Conservation (phyloP, 2,329 filamentous ascomycete genomes). For the Fusarium verticillioides region DNA sequence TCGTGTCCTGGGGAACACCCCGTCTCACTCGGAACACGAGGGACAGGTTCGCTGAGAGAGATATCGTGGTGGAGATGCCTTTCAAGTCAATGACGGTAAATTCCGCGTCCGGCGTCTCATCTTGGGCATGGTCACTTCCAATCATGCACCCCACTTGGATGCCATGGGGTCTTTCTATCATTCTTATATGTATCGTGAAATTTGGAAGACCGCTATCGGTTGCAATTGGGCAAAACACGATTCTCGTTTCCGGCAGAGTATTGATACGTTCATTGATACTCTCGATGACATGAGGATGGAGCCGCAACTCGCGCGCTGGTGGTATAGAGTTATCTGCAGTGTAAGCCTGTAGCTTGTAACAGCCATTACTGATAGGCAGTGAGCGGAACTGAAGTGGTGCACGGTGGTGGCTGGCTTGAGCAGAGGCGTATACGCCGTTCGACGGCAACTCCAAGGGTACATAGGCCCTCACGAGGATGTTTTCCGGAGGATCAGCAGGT, state of each 20-base stretch:
- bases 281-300: background rate
- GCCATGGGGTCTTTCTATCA: background rate
- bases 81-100: background rate
- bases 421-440: background rate
- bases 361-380: background rate
- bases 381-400: background rate
- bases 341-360: background rate
- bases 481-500: slow-evolving; percentile 17
- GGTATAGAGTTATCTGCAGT: background rate
- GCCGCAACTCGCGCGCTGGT: background rate
- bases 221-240: background rate
- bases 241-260: background rate
- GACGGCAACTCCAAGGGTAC: background rate
- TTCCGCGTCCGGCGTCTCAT: background rate
- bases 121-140: background rate
- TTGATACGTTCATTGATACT: background rate
- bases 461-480: slow-evolving; percentile 3
- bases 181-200: background rate
- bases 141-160: background rate
- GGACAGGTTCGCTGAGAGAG: background rate
- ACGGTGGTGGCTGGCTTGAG: background rate
- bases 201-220: background rate
- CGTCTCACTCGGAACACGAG: background rate
- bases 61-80: background rate
- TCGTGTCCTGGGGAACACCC: background rate